Evolutionary conservation across 108 stramenopile genomes (phyloP).

Genomic region (Nannochloropsis salina): DNA sequence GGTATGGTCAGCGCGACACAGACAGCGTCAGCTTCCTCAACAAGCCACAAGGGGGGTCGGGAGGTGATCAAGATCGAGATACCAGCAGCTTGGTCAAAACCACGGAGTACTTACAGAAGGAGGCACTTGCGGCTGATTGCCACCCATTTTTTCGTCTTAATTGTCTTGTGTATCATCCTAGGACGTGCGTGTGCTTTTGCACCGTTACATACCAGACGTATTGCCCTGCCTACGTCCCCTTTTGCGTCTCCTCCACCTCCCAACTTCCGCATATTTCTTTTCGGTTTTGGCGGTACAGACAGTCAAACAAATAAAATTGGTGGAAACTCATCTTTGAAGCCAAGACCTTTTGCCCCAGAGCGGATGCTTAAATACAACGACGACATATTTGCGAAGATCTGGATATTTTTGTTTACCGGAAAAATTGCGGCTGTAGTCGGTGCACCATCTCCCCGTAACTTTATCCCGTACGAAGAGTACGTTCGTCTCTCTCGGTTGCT

Average conservation of each 20-base stretch:
- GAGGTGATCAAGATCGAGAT: no score
- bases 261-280: background rate
- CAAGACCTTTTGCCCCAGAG: background rate
- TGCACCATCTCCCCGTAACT: background rate
- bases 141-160: background rate
- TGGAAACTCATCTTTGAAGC: background rate
- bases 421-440: slow-evolving; percentile 8
- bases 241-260: background rate
- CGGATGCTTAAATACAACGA: background rate
- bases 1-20: no score
- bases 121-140: no score
- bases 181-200: background rate
- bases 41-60: no score
- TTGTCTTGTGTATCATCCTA: background rate
- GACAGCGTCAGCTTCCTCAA: no score
- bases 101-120: no score
- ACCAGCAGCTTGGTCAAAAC: no score
- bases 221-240: background rate
- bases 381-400: slow-evolving; percentile 1
- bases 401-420: background rate
- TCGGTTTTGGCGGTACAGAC: background rate
- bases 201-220: background rate
- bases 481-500: background rate
- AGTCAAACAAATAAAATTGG: background rate
- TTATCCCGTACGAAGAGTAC: background rate